Conservation (phyloP, 805 yeast genomes). For the Pichia kluyveri region DNA sequence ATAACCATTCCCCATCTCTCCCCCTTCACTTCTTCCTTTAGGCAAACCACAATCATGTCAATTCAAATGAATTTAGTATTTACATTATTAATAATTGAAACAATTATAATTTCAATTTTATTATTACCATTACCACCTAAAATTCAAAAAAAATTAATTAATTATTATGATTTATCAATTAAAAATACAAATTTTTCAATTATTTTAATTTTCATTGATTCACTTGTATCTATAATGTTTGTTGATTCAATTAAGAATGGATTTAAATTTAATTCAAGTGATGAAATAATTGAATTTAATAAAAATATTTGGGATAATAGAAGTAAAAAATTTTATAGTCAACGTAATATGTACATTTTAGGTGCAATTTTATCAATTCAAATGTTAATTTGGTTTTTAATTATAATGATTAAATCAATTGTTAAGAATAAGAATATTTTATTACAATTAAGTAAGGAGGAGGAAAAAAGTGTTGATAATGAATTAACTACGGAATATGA, state of each 20-base stretch:
- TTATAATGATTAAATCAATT: slow-evolving; percentile 34
- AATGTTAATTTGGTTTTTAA: slow-evolving; percentile 36
- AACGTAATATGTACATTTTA: slow-evolving; percentile 45
- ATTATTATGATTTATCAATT: slow-evolving; percentile 22
- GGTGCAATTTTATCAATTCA: slow-evolving; percentile 45
- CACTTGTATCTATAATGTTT: slow-evolving; percentile 31
- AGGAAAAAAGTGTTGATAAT: slow-evolving; percentile 11
- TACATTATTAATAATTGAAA: slow-evolving; percentile 34
- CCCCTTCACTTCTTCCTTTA: not conserved
- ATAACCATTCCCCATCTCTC: too few species aligned
- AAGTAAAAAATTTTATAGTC: slow-evolving; percentile 47
- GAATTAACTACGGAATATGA: slow-evolving; percentile 13
- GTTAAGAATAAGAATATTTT: slow-evolving; percentile 28
- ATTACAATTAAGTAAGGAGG: slow-evolving; percentile 6
- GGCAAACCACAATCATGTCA: slow-evolving; percentile 17
- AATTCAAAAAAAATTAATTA: slow-evolving; percentile 31
- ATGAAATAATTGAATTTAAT: slow-evolving; percentile 8
- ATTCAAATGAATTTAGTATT: slow-evolving; percentile 29
- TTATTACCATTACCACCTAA: slow-evolving; percentile 43
- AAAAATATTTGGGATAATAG: slow-evolving; percentile 23
- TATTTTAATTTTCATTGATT: slow-evolving; percentile 31
- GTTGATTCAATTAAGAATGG: slow-evolving; percentile 32
- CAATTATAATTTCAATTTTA: slow-evolving; percentile 32
- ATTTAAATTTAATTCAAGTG: slow-evolving; percentile 11
- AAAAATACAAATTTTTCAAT: slow-evolving; percentile 31